Evolutionary conservation across 2,329 filamentous ascomycete species (phyloP).

Genomic region (Bipolaris zeicola): DNA sequence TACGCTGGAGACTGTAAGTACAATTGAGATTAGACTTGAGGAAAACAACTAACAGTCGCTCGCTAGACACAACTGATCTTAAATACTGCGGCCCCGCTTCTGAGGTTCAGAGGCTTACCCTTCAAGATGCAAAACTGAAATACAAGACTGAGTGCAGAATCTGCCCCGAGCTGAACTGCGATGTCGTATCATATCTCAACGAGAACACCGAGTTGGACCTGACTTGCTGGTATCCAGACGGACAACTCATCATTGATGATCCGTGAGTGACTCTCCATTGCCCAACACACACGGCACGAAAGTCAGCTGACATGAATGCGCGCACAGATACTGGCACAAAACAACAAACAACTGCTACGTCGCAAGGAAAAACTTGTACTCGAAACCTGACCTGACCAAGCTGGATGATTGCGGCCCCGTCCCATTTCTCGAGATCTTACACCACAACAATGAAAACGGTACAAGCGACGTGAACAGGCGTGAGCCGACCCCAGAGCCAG

Average conservation of each 20-base stretch:
- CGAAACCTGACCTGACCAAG: constrained; percentile 29
- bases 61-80: constrained; percentile 28
- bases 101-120: constrained; percentile 32
- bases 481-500: not conserved
- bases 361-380: constrained; percentile 31
- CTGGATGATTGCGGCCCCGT: constrained; percentile 39
- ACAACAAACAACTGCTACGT: constrained; percentile 44
- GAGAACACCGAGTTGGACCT: constrained; percentile 37
- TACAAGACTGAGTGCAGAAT: constrained; percentile 41
- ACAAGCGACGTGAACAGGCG: constrained; percentile 29
- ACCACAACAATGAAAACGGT: constrained; percentile 32
- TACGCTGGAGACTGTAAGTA: constrained; percentile 34
- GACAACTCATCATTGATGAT: constrained; percentile 35
- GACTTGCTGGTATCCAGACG: constrained; percentile 37
- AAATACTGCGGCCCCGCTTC: constrained; percentile 35
- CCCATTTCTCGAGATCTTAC: constrained; percentile 28
- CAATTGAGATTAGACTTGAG: no score
- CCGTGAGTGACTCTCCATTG: constrained; percentile 19
- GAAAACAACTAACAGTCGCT: not conserved
- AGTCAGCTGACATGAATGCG: not conserved
- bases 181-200: constrained; percentile 27
- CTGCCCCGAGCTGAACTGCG: constrained; percentile 30
- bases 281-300: not conserved
- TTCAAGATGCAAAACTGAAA: constrained; percentile 27
- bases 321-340: constrained; percentile 33